Evolutionary conservation across 345 rosid species (phyloP).

Genomic region (Rhodomyrtus tomentosa): DNA sequence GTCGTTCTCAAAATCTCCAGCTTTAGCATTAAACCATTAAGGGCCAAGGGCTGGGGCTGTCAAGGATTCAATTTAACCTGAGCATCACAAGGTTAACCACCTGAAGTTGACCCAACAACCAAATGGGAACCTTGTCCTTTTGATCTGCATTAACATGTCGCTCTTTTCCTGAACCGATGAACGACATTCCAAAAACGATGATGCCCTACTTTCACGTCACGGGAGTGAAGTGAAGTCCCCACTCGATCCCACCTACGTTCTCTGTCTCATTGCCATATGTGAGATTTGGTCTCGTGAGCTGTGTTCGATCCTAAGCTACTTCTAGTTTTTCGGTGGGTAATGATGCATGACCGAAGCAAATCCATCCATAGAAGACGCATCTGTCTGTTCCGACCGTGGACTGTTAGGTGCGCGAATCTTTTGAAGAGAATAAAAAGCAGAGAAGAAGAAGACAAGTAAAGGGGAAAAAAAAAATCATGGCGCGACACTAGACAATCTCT

Average conservation of each 20-base stretch:
- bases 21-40: background rate
- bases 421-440: too few relatives aligned
- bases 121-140: background rate
- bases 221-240: background rate
- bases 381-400: background rate
- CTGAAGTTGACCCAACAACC: conserved; percentile 42
- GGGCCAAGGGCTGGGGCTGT: background rate
- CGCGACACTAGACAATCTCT: too few relatives aligned
- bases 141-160: background rate
- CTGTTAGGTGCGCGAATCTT: too few relatives aligned
- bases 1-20: background rate
- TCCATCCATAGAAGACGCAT: background rate
- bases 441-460: too few relatives aligned
- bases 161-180: background rate
- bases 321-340: background rate
- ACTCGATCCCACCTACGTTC: background rate
- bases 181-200: background rate
- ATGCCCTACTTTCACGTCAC: background rate
- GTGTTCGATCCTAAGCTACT: background rate
- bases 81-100: background rate
- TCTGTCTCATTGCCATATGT: background rate
- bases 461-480: too few relatives aligned
- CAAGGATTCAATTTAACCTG: conserved; percentile 25
- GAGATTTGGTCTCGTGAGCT: background rate
- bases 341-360: background rate